Conservation (phyloP, 2,329 filamentous ascomycete genomes). For the Aspergillus pseudoglaucus region DNA sequence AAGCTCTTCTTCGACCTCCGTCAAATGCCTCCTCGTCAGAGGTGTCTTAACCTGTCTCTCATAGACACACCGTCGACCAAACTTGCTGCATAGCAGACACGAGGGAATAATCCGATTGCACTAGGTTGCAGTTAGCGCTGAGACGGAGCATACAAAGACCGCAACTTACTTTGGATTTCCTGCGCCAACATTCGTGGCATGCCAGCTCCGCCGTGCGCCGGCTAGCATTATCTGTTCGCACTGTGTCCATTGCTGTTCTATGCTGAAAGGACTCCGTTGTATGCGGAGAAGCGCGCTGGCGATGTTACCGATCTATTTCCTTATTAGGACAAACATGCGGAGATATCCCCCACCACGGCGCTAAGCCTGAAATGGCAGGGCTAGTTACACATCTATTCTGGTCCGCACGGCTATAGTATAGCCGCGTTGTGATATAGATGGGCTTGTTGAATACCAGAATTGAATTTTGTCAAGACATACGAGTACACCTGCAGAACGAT, state of each 20-base stretch:
- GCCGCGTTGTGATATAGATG: neutral
- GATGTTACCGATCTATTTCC: neutral
- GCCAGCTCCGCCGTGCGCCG: conserved; percentile 14
- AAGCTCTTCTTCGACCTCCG: conserved; percentile 40
- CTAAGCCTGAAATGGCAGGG: neutral
- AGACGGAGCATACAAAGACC: neutral
- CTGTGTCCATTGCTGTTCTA: neutral
- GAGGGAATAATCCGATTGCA: conserved; percentile 35
- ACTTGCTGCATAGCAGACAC: conserved; percentile 38
- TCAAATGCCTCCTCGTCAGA: conserved; percentile 43
- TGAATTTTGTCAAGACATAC: too few relatives aligned
- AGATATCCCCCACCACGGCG: neutral
- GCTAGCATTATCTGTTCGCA: neutral
- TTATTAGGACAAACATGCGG: neutral
- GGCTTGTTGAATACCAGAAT: neutral
- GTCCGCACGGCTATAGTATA: neutral
- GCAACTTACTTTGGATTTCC: conserved; percentile 26
- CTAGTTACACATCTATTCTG: neutral
- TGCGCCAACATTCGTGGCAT: conserved; percentile 32
- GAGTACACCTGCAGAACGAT: too few relatives aligned
- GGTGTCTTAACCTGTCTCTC: conserved; percentile 45
- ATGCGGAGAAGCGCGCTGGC: neutral
- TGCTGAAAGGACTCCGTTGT: neutral
- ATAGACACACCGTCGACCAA: conserved; percentile 44
- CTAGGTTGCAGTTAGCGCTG: conserved; percentile 9